These are phyloP conservation scores for Fusarium fracticaudum DNA, from an alignment of 2,329 filamentous ascomycete genomes.

Conservation along the genomic window DNA sequence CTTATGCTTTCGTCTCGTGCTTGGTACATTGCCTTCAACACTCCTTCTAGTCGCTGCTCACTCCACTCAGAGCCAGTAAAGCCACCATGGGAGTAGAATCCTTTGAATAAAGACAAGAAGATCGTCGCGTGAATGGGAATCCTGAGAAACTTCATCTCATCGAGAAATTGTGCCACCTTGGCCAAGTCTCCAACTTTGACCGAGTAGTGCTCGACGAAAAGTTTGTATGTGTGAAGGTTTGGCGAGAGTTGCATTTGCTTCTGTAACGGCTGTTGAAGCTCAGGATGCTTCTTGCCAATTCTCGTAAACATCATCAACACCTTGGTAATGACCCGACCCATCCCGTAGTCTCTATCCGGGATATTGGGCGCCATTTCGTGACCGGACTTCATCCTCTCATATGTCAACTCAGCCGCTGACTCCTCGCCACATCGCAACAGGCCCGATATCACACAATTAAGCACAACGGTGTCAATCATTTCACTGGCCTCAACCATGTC, in stretches of 20 bases:
- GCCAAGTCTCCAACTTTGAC: slow-evolving; percentile 74
- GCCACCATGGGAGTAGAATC: slow-evolving; percentile 79
- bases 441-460: slow-evolving; percentile 87
- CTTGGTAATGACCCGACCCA: slow-evolving; percentile 61
- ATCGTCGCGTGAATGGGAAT: slow-evolving; percentile 78
- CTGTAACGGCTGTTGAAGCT: slow-evolving; percentile 66
- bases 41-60: slow-evolving; percentile 69
- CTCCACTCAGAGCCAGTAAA: slow-evolving; percentile 75
- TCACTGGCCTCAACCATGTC: slow-evolving; percentile 87
- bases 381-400: slow-evolving; percentile 81
- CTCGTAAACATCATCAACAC: slow-evolving; percentile 67
- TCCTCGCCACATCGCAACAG: slow-evolving; percentile 81
- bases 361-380: slow-evolving; percentile 53
- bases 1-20: slow-evolving; percentile 59
- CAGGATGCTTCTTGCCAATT: slow-evolving; percentile 64
- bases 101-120: slow-evolving; percentile 84
- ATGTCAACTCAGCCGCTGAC: slow-evolving; percentile 80
- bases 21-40: slow-evolving; percentile 72
- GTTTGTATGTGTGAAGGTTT: slow-evolving; percentile 80
- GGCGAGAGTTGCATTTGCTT: slow-evolving; percentile 73
- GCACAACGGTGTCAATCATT: slow-evolving; percentile 84
- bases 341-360: slow-evolving; percentile 58
- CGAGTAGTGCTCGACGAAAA: slow-evolving; percentile 81
- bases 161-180: slow-evolving; percentile 75
- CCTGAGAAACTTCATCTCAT: slow-evolving; percentile 79